Conservation (phyloP, 2,329 filamentous ascomycete genomes). For the Thielaviopsis ethacetica region DNA sequence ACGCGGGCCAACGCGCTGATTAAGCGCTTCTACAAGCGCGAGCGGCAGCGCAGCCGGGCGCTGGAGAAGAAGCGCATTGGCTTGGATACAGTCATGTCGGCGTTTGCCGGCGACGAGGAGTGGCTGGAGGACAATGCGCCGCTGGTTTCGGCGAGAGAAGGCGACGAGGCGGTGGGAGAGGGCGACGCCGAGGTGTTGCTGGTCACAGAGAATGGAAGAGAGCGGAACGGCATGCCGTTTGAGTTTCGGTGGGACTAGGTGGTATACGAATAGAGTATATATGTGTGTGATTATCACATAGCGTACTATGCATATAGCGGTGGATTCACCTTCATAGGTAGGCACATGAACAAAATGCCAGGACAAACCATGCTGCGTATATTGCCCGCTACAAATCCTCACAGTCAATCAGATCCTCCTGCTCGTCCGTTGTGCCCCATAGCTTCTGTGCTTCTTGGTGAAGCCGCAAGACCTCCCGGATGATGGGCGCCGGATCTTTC, state of each 20-base stretch:
- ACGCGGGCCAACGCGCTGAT: neutral
- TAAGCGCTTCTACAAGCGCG: neutral
- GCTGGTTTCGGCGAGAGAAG: neutral
- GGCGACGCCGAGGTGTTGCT: neutral
- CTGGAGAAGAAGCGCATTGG: neutral
- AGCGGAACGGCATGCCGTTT: neutral
- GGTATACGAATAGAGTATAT: no score
- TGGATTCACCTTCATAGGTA: no score
- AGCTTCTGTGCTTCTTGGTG: neutral
- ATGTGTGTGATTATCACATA: no score
- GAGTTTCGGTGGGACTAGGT: neutral
- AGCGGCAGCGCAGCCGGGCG: neutral
- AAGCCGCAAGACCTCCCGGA: neutral
- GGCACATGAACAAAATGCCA: neutral
- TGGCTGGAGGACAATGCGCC: neutral
- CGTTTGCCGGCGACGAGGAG: neutral
- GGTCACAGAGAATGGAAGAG: neutral
- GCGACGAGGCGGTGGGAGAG: neutral
- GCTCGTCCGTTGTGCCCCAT: neutral
- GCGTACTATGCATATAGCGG: no score
- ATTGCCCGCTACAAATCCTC: neutral
- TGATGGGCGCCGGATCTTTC: neutral
- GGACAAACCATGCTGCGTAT: no score
- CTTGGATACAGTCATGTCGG: constrained; percentile 1
- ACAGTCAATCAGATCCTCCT: neutral